Percentiles rank a stretch among this genome's conserved stretches.
phyloP scores from a whole-genome alignment of 768 basidiomycete genomes.

The Suillus luteus region DNA sequence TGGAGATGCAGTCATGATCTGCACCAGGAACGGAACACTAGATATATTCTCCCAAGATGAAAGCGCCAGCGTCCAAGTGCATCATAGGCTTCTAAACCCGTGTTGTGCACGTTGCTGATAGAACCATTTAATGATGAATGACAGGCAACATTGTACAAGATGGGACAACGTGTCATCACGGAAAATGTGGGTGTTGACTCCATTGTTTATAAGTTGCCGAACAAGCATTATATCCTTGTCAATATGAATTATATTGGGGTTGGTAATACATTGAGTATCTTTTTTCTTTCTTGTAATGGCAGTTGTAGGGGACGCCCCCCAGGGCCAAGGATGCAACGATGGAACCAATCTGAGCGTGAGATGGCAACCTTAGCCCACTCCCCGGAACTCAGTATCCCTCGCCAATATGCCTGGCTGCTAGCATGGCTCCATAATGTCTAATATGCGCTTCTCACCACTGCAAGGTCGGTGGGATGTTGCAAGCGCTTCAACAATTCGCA shows the following conservation, averaged over 20 bases:
- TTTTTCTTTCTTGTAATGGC: conserved; percentile 12
- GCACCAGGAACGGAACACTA: conserved; percentile 65
- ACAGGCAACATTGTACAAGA: conserved; percentile 91
- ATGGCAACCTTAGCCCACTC: conserved; percentile 57
- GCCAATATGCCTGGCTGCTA: conserved; percentile 59
- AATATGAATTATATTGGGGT: conserved; percentile 74
- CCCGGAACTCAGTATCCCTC: conserved; percentile 58
- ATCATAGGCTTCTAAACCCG: conserved; percentile 24
- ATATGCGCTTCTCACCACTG: conserved; percentile 60
- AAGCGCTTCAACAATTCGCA: conserved; percentile 71
- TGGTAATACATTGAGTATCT: conserved; percentile 63
- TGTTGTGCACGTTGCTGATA: conserved; percentile 9
- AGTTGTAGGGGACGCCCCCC: too few relatives aligned
- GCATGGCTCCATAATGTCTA: conserved; percentile 64
- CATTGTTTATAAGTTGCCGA: conserved; percentile 80
- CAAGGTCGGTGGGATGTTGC: conserved; percentile 61
- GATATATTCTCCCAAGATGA: conserved; percentile 85
- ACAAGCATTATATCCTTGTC: conserved; percentile 94
- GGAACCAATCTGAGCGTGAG: conserved; percentile 4
- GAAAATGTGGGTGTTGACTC: conserved; percentile 61
- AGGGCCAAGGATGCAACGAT: conserved; percentile 8
- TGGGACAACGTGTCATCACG: conserved; percentile 71
- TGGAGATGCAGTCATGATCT: conserved; percentile 48
- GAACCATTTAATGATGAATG: conserved; percentile 5
- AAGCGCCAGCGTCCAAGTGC: conserved; percentile 89